Percentiles rank a stretch among this genome's conserved stretches.
Evolutionary conservation across 2,329 filamentous ascomycete species (phyloP).

Genomic region (Microsporum ferrugineum): DNA sequence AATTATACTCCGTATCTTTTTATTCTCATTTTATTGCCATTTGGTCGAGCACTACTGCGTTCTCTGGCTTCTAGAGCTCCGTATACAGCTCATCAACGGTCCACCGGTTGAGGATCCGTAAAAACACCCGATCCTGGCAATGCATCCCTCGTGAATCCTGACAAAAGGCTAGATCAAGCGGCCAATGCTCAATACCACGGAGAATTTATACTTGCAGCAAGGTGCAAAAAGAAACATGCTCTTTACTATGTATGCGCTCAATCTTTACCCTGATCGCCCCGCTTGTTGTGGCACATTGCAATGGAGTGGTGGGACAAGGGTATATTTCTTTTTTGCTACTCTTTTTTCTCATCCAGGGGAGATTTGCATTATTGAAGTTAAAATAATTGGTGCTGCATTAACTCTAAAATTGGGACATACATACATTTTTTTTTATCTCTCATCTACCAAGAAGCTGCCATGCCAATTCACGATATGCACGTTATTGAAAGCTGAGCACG

Average conservation of each 20-base stretch:
- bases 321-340: constrained; percentile 1
- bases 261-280: not conserved
- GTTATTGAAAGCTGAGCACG: not conserved
- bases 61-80: constrained; percentile 1
- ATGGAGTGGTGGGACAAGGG: not conserved
- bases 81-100: not conserved
- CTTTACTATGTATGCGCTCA: not conserved
- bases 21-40: not conserved
- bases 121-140: not conserved
- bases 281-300: not conserved
- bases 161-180: not conserved
- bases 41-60: not conserved
- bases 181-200: not conserved
- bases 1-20: not conserved
- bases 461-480: not conserved
- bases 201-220: not conserved
- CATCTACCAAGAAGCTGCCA: not conserved
- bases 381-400: not conserved
- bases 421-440: not conserved
- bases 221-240: not conserved
- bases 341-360: not conserved
- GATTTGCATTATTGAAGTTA: constrained; percentile 3
- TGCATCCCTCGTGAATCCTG: not conserved
- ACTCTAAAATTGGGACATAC: not conserved
- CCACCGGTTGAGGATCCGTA: not conserved